Base-by-base conservation (phyloP, 2,329 filamentous ascomycete genomes). In the Fusarium illudens region DNA sequence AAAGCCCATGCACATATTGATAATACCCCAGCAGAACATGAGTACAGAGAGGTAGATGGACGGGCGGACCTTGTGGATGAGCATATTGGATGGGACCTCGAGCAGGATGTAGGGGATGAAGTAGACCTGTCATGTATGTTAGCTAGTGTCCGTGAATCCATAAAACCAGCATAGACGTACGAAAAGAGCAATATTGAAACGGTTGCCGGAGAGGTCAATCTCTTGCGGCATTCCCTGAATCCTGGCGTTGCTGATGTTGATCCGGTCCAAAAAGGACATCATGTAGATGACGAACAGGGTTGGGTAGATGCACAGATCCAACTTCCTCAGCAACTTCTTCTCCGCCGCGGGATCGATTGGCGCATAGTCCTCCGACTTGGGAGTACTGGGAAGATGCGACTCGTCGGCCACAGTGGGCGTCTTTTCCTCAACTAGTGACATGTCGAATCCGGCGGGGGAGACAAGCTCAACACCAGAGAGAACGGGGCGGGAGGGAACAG, bases 171-270 rank as follows among this genome's bases (percentile, higher is more conserved):
- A 5, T 27, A 15, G 22, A 58, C 69, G 53, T 73, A 79, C 67
- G 61, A 76, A 80, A 4, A 83, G 76, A 6, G 79, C 79, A 57
- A 82, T 73, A 63, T 84, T 84, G 71, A 80, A 84, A 22, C 79
- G 76, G 54, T 79, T 79, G 6, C 79, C 80, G 2, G 74, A 69
- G 20, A 84, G 75, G 9, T 79, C 70, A 2, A 85, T 75, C 13
- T 84, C 82, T 25, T 75, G 69, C 0, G 76, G 71, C 64, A 86
- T 75, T 36, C 82, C 79, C 65, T 82, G 76, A 57, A 84, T 82
- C 50, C 77, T 75, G 9, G 82, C 82, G 73, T 85, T 84, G 74
- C 80, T 80, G 58, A 84, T 83, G 65, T 84, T 83, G 65, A 77
- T 80, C 32, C 81, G 78, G 48, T 83, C 81, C 19, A 83, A 71